Percentiles rank a stretch among this genome's conserved stretches.
These are phyloP conservation scores for Boletales sp. DNA, from an alignment of 768 basidiomycete genomes.

Conservation along the genomic window DNA sequence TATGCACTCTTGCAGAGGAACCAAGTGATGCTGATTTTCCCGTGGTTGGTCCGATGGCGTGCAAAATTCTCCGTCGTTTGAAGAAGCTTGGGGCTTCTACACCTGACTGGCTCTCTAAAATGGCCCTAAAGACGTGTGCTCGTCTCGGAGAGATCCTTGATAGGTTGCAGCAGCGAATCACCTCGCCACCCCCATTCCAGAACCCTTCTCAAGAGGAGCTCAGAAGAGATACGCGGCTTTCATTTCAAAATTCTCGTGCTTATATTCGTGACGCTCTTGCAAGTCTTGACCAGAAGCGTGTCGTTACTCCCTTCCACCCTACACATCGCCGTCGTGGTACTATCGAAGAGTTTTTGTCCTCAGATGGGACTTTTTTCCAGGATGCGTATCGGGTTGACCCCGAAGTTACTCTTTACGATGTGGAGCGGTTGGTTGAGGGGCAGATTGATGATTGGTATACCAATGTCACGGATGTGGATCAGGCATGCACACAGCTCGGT, in stretches of 20 bases:
- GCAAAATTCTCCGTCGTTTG: slow-evolving; percentile 16
- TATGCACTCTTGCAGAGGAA: slow-evolving; percentile 22
- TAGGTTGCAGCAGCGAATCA: slow-evolving; percentile 32
- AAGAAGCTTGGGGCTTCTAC: slow-evolving; percentile 13
- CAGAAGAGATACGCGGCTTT: slow-evolving; percentile 29
- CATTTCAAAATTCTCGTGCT: slow-evolving; percentile 26
- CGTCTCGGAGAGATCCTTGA: slow-evolving; percentile 21
- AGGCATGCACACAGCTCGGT: slow-evolving; percentile 4
- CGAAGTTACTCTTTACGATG: slow-evolving; percentile 29
- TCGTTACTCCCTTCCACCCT: slow-evolving; percentile 1
- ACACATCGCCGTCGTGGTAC: slow-evolving; percentile 3
- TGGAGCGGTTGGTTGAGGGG: slow-evolving; percentile 32
- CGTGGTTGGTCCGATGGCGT: slow-evolving; percentile 23
- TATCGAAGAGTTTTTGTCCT: slow-evolving; percentile 13
- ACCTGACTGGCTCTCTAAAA: slow-evolving; percentile 33
- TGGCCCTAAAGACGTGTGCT: slow-evolving; percentile 33
- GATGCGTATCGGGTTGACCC: not conserved
- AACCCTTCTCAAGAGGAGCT: slow-evolving; percentile 1
- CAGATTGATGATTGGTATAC: slow-evolving; percentile 31
- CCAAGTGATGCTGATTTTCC: slow-evolving; percentile 10
- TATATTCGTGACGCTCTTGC: slow-evolving; percentile 26
- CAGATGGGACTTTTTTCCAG: slow-evolving; percentile 4
- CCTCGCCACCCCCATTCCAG: slow-evolving; percentile 20
- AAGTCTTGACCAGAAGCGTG: slow-evolving; percentile 2
- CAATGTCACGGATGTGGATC: not conserved